Evolutionary conservation across 768 basidiomycete species (phyloP).

Genomic region (Scleroderma bovista): DNA sequence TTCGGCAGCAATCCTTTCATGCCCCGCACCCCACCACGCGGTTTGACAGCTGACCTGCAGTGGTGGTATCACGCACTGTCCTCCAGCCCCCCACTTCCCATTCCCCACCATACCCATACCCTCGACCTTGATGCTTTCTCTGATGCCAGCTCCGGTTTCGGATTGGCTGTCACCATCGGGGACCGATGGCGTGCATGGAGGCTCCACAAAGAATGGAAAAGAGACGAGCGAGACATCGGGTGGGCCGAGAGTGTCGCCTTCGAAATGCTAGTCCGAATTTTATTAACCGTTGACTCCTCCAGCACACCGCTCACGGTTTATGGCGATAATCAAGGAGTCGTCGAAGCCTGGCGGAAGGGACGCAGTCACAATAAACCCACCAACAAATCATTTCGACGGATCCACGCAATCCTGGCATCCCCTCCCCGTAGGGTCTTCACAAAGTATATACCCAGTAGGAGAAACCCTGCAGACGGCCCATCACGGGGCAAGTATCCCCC

Average conservation of each 20-base stretch:
- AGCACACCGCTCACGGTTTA: constrained; percentile 2
- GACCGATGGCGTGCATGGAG: constrained; percentile 29
- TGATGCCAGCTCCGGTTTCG: constrained; percentile 34
- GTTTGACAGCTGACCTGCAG: constrained; percentile 12
- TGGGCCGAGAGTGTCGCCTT: constrained; percentile 47
- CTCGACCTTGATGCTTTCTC: constrained; percentile 33
- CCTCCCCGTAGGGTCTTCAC: constrained; percentile 13
- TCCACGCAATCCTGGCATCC: background rate
- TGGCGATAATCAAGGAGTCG: constrained; percentile 3
- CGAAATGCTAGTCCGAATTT: constrained; percentile 27
- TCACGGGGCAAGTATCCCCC: constrained; percentile 28
- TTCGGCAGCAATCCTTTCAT: constrained; percentile 27
- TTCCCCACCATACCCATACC: constrained; percentile 24
- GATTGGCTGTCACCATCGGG: constrained; percentile 30
- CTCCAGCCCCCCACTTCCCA: constrained; percentile 3
- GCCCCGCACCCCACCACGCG: constrained; percentile 13
- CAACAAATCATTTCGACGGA: background rate
- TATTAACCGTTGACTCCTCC: background rate
- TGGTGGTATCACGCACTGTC: background rate
- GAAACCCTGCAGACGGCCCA: constrained; percentile 36
- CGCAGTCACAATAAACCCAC: background rate
- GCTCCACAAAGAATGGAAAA: constrained; percentile 27
- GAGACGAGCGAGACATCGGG: constrained; percentile 30
- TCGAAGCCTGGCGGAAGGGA: constrained; percentile 1
- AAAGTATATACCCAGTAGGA: constrained; percentile 28